Conservation (phyloP, 768 basidiomycete genomes). For the Lactarius sanguifluus region DNA sequence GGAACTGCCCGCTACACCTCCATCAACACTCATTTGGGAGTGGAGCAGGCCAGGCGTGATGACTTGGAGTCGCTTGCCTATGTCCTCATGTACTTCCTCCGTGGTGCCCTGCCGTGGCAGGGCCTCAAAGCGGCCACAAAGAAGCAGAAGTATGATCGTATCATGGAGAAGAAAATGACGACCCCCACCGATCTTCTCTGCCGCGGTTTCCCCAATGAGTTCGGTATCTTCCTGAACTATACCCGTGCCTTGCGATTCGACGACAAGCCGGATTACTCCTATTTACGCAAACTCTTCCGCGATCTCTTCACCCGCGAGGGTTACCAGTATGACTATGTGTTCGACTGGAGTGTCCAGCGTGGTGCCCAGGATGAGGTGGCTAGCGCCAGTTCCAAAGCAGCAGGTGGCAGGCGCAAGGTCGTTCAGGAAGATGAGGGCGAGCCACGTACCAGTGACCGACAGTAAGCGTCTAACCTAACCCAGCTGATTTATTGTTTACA, state of each 20-base stretch:
- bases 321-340: conserved; percentile 99
- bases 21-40: conserved; percentile 98
- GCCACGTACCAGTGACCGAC: conserved; percentile 76
- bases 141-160: conserved; percentile 99
- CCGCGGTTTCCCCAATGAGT: conserved; percentile 99
- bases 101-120: conserved; percentile 97
- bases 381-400: conserved; percentile 60
- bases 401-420: conserved; percentile 70
- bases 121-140: conserved; percentile 99
- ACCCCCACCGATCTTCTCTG: conserved; percentile 95
- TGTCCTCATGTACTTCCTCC: conserved; percentile 99
- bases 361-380: conserved; percentile 64
- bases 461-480: conserved; percentile 53
- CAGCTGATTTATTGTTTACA: conserved; percentile 26
- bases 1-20: conserved; percentile 99
- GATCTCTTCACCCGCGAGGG: conserved; percentile 97
- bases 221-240: conserved; percentile 99
- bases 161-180: conserved; percentile 99
- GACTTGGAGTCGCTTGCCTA: conserved; percentile 98
- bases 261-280: conserved; percentile 99
- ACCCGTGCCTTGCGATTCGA: conserved; percentile 98
- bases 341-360: conserved; percentile 95
- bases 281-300: conserved; percentile 98
- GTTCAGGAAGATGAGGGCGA: conserved; percentile 79
- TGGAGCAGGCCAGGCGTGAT: conserved; percentile 97